These are phyloP conservation scores for Tolypocladium nubicola DNA, from an alignment of 2,329 filamentous ascomycete species.

Conservation along the genomic window DNA sequence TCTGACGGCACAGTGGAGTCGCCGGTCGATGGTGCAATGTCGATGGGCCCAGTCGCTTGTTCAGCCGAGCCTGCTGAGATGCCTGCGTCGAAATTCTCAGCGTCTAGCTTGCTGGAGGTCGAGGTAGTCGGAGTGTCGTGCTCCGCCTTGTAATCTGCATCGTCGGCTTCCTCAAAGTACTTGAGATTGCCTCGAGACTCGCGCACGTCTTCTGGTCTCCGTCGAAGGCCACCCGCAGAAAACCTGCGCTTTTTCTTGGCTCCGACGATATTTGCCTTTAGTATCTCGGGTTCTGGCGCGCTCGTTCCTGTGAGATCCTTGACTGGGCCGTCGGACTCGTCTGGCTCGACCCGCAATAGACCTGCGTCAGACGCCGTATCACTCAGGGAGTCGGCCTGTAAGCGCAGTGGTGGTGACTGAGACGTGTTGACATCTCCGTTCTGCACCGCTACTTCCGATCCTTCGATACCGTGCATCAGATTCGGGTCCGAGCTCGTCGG, in stretches of 20 bases:
- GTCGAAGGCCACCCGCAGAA: conserved; percentile 73
- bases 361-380: conserved; percentile 19
- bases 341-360: conserved; percentile 18
- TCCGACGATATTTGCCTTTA: conserved; percentile 29
- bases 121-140: background rate
- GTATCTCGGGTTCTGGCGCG: conserved; percentile 50
- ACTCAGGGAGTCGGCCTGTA: conserved; percentile 9
- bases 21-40: conserved; percentile 2
- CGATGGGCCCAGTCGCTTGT: background rate
- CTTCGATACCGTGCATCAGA: conserved; percentile 9
- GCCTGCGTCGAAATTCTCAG: background rate
- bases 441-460: conserved; percentile 4
- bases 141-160: conserved; percentile 56
- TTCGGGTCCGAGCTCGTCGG: conserved; percentile 34
- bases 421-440: background rate
- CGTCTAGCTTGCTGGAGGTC: background rate
- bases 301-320: conserved; percentile 53
- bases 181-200: conserved; percentile 68
- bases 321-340: conserved; percentile 24
- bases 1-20: conserved; percentile 15
- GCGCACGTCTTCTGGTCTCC: conserved; percentile 61
- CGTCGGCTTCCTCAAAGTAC: conserved; percentile 83
- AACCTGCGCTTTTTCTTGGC: conserved; percentile 59
- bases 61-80: background rate
- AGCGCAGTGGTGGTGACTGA: background rate